phyloP scores from a whole-genome alignment of 495 filamentous ascomycete species.

The Massariosphaeria phaeospora region DNA sequence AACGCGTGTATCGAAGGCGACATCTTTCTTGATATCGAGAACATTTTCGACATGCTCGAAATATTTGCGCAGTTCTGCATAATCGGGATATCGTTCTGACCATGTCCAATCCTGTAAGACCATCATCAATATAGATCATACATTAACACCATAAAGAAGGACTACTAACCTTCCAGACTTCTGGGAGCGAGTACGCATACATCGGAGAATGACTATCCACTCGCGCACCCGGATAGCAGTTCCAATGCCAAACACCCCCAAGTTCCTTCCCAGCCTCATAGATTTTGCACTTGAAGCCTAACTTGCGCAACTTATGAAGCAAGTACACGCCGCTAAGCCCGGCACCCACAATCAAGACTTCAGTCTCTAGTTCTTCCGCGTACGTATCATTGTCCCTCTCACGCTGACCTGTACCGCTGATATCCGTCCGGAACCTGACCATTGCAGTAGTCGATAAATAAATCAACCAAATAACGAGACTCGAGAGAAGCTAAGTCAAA shows the following conservation, averaged over 20 bases:
- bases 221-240: slow-evolving; percentile 46
- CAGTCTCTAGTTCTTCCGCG: slow-evolving; percentile 35
- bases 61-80: slow-evolving; percentile 42
- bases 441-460: too few species aligned
- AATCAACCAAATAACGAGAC: too few species aligned
- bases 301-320: slow-evolving; percentile 43
- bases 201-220: slow-evolving; percentile 43
- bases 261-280: slow-evolving; percentile 47
- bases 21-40: slow-evolving; percentile 44
- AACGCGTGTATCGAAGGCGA: slow-evolving; percentile 43
- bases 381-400: slow-evolving; percentile 17
- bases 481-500: too few species aligned
- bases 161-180: slow-evolving; percentile 39
- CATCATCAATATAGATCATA: background rate
- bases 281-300: slow-evolving; percentile 44
- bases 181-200: slow-evolving; percentile 43
- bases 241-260: slow-evolving; percentile 51
- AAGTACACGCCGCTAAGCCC: slow-evolving; percentile 49
- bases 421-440: slow-evolving; percentile 32
- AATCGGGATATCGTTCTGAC: slow-evolving; percentile 43
- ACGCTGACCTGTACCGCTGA: slow-evolving; percentile 19
- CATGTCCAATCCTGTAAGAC: slow-evolving; percentile 43
- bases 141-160: background rate
- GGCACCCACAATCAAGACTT: slow-evolving; percentile 51
- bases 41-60: slow-evolving; percentile 45